phyloP scores from a whole-genome alignment of 2,329 filamentous ascomycete genomes.

The Plenodomus biglobosus region DNA sequence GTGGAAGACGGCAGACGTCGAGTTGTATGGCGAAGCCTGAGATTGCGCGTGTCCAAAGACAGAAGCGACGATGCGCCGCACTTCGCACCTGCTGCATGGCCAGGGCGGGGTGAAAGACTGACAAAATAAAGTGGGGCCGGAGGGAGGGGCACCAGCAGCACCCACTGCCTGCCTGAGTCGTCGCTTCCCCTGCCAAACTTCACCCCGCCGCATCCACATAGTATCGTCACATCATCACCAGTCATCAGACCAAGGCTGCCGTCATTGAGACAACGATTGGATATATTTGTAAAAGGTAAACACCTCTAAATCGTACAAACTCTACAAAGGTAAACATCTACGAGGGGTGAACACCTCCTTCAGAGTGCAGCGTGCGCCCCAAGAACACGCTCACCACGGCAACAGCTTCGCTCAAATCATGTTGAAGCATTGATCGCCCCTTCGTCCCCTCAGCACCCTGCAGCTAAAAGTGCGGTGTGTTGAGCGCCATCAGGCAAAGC shows the following conservation, averaged over 20 bases:
- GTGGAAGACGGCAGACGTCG: constrained; percentile 12
- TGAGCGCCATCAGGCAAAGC: constrained; percentile 47
- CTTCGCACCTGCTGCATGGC: neutral
- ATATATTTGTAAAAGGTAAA: neutral
- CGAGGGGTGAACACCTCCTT: too few species aligned
- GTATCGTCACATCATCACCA: too few species aligned
- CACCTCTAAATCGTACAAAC: too few species aligned
- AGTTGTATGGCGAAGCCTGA: neutral
- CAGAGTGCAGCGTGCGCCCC: neutral
- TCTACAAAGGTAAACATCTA: too few species aligned
- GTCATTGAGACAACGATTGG: neutral
- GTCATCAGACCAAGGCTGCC: neutral
- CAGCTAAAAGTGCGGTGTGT: constrained; percentile 43
- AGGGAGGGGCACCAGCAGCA: too few species aligned
- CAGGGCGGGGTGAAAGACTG: neutral
- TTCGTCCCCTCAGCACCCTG: neutral
- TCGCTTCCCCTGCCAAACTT: too few species aligned
- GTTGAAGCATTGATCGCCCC: too few species aligned
- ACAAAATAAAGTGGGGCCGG: neutral
- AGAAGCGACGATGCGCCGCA: neutral
- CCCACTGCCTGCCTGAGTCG: too few species aligned
- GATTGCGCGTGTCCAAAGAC: neutral
- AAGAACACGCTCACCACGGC: neutral
- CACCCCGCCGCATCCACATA: too few species aligned
- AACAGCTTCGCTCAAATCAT: neutral